phyloP scores from a whole-genome alignment of 768 basidiomycete species.

The Clavaria fumosa region DNA sequence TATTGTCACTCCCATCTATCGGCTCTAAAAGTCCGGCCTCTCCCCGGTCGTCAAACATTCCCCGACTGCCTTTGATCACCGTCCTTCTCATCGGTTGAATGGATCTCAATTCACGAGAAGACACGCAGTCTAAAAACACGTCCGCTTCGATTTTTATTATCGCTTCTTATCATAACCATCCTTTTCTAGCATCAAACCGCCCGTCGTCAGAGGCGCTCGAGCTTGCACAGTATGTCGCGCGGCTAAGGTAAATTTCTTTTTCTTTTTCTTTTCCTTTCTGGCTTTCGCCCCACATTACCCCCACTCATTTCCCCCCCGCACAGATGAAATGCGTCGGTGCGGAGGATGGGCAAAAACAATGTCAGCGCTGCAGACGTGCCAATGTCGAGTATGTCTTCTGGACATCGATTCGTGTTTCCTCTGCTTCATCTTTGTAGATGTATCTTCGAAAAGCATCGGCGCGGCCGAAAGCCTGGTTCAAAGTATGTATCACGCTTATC shows the following conservation, averaged over 20 bases:
- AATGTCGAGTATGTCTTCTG: constrained; percentile 46
- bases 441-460: constrained; percentile 78
- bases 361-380: constrained; percentile 73
- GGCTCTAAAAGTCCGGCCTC: no score
- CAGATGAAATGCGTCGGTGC: constrained; percentile 90
- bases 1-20: no score
- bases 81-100: no score
- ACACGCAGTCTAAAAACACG: no score
- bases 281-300: constrained; percentile 8
- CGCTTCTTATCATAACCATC: no score
- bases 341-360: constrained; percentile 67
- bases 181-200: constrained; percentile 25
- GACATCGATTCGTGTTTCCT: constrained; percentile 7
- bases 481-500: constrained; percentile 36
- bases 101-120: no score
- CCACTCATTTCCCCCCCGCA: constrained; percentile 6
- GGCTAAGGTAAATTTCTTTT: constrained; percentile 45
- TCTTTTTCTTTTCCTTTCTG: constrained; percentile 9
- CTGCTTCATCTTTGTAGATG: constrained; percentile 32
- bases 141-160: no score
- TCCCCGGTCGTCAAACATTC: no score
- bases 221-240: constrained; percentile 78
- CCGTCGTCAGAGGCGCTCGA: constrained; percentile 37
- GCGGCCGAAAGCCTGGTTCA: constrained; percentile 79
- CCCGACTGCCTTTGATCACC: no score